phyloP scores from a whole-genome alignment of 495 filamentous ascomycete species.

The Lasiosphaeris hirsuta region DNA sequence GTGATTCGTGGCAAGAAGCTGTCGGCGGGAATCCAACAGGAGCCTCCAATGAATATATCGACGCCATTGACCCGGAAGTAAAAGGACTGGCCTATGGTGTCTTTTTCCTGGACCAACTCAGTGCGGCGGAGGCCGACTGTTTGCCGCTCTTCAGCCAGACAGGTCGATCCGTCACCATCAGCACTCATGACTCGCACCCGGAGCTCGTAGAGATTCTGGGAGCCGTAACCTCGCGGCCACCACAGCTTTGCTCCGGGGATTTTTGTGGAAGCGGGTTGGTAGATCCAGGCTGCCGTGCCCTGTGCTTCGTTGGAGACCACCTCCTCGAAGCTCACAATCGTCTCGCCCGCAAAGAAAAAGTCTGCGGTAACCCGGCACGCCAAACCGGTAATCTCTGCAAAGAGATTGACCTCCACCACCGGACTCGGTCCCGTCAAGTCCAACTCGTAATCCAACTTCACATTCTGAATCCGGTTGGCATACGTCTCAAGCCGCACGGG shows the following conservation, averaged over 20 bases:
- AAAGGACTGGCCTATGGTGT: slow-evolving; percentile 62
- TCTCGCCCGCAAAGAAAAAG: no score
- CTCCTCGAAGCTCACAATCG: neutral
- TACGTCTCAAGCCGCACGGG: slow-evolving; percentile 63
- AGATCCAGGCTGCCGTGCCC: neutral
- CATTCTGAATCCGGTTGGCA: slow-evolving; percentile 50
- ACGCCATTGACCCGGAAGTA: slow-evolving; percentile 70
- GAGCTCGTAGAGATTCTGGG: slow-evolving; percentile 59
- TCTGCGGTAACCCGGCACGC: neutral
- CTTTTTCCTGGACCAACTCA: slow-evolving; percentile 56
- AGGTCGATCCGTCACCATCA: slow-evolving; percentile 21
- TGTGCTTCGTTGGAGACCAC: neutral
- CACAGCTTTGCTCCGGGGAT: slow-evolving; percentile 36
- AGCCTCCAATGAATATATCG: slow-evolving; percentile 67
- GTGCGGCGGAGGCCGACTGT: slow-evolving; percentile 62
- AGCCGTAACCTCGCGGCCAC: slow-evolving; percentile 57
- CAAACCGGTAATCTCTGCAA: slow-evolving; percentile 21
- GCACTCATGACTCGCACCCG: slow-evolving; percentile 41
- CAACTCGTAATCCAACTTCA: slow-evolving; percentile 51
- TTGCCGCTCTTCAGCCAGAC: slow-evolving; percentile 40
- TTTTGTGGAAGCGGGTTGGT: slow-evolving; percentile 1
- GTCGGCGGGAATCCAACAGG: slow-evolving; percentile 75
- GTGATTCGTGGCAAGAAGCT: slow-evolving; percentile 57
- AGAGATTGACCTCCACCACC: slow-evolving; percentile 40
- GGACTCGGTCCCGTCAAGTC: neutral